Percentiles rank a stretch among this genome's conserved stretches.
phyloP scores from a whole-genome alignment of 2,329 filamentous ascomycete genomes.

The Colletotrichum cuscutae region DNA sequence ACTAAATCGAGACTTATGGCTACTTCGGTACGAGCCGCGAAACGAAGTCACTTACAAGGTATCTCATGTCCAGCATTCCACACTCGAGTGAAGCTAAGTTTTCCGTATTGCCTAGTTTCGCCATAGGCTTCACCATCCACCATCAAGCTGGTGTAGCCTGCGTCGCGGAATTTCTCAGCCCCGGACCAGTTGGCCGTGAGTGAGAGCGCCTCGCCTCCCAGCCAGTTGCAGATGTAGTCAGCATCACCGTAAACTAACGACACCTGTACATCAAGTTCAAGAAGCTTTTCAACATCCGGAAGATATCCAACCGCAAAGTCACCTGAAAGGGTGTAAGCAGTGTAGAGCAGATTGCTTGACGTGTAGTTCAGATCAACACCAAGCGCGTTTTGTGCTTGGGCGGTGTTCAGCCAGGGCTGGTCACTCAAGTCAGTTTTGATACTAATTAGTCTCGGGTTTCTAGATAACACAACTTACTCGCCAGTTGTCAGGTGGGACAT shows the following conservation, averaged over 20 bases:
- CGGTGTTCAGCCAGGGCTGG: slow-evolving; percentile 28
- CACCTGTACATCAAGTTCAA: too few relatives aligned
- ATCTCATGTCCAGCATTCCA: slow-evolving; percentile 63
- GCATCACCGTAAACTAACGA: too few relatives aligned
- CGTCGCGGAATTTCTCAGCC: slow-evolving; percentile 67
- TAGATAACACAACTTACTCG: neutral
- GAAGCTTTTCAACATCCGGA: slow-evolving; percentile 13
- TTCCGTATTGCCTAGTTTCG: slow-evolving; percentile 75
- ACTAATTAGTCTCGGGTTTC: too few relatives aligned
- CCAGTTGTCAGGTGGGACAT: slow-evolving; percentile 12
- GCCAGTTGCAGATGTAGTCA: too few relatives aligned
- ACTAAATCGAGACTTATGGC: slow-evolving; percentile 41
- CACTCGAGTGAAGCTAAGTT: slow-evolving; percentile 67
- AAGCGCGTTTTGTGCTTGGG: slow-evolving; percentile 64
- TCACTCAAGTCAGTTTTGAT: neutral
- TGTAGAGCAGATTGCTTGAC: slow-evolving; percentile 17
- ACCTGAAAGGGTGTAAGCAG: slow-evolving; percentile 12
- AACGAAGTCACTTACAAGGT: neutral
- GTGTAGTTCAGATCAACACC: slow-evolving; percentile 70
- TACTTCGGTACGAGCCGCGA: slow-evolving; percentile 40
- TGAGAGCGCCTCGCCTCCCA: neutral
- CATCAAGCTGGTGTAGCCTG: slow-evolving; percentile 73
- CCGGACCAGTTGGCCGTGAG: slow-evolving; percentile 66
- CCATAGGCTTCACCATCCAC: slow-evolving; percentile 68
- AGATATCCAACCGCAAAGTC: slow-evolving; percentile 17